phyloP scores from a whole-genome alignment of 148 eudicot species.

The Vaccinium darrowii region DNA sequence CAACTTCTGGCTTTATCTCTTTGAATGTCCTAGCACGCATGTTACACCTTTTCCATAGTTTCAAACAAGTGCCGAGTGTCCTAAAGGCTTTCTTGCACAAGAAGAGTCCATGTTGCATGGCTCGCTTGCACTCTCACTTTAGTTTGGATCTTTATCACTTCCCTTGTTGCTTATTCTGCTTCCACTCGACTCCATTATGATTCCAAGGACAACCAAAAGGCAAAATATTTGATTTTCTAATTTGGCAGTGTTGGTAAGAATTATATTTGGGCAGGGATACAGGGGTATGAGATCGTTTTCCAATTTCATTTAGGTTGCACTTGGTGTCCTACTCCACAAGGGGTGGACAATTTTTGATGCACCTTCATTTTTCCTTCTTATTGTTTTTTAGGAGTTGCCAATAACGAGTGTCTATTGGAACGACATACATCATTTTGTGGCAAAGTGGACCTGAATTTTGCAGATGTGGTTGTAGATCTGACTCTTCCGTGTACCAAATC shows the following conservation, averaged over 20 bases:
- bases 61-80: no score
- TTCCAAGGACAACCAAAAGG: no score
- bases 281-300: not conserved
- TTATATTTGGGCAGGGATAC: not conserved
- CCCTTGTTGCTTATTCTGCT: no score
- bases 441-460: slow-evolving; percentile 81
- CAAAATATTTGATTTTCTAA: no score
- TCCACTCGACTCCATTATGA: no score
- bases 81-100: no score
- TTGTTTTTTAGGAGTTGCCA: slow-evolving; percentile 70
- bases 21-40: no score
- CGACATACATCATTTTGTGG: slow-evolving; percentile 84
- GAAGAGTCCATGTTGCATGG: no score
- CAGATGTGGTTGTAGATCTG: slow-evolving; percentile 99
- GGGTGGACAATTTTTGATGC: not conserved
- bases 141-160: no score
- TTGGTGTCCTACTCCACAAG: not conserved
- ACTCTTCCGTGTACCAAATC: slow-evolving; percentile 94
- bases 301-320: not conserved
- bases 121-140: no score
- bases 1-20: no score
- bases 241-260: not conserved
- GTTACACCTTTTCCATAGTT: no score
- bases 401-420: slow-evolving; percentile 94
- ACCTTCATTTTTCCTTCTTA: slow-evolving; percentile 2